Percentiles rank a stretch among this genome's conserved stretches.
phyloP scores from a whole-genome alignment of 495 filamentous ascomycete genomes.

The Cercophora samala region DNA sequence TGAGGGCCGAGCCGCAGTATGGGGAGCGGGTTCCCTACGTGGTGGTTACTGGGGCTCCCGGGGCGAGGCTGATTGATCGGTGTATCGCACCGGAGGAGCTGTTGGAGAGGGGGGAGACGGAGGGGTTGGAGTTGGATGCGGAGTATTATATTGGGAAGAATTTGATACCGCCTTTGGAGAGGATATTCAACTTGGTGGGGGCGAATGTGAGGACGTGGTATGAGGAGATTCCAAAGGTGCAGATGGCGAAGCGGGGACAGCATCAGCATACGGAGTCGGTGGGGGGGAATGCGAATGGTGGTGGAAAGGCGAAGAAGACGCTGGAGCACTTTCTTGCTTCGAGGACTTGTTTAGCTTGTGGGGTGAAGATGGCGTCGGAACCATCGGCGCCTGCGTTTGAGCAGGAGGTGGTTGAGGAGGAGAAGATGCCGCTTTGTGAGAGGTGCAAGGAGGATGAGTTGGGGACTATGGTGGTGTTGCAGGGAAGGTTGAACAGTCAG shows the following conservation, averaged over 20 bases:
- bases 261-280: conserved; percentile 29
- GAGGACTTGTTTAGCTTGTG: conserved; percentile 74
- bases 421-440: conserved; percentile 51
- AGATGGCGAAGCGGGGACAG: conserved; percentile 52
- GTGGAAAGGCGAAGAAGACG: conserved; percentile 46
- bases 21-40: conserved; percentile 95
- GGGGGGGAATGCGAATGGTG: not conserved
- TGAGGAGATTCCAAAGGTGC: conserved; percentile 92
- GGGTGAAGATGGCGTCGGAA: conserved; percentile 50
- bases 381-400: not conserved
- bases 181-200: conserved; percentile 95
- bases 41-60: conserved; percentile 82
- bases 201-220: conserved; percentile 91
- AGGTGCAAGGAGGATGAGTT: conserved; percentile 57
- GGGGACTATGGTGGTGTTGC: conserved; percentile 59
- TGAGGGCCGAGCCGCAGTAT: conserved; percentile 85
- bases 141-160: conserved; percentile 98
- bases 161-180: conserved; percentile 87
- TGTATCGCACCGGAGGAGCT: conserved; percentile 84
- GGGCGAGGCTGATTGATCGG: conserved; percentile 80
- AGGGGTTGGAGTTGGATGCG: conserved; percentile 79
- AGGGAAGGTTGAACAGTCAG: conserved; percentile 55
- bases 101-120: conserved; percentile 68
- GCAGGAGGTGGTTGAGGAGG: not conserved
- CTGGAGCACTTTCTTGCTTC: conserved; percentile 86